phyloP scores from a whole-genome alignment of 2,329 filamentous ascomycete species.

The Colletotrichum graminicola region DNA sequence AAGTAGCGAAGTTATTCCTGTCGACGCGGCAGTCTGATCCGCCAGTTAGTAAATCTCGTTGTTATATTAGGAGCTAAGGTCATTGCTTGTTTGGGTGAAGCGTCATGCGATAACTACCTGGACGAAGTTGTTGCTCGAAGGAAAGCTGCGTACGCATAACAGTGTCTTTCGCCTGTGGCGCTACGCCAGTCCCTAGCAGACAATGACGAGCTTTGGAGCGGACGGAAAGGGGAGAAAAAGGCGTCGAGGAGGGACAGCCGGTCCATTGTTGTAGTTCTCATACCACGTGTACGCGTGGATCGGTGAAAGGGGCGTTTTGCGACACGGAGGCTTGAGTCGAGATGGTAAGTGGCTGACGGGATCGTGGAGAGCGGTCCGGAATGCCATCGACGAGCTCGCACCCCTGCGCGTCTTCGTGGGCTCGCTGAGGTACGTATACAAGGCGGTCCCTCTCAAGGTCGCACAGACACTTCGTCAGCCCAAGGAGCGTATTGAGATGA shows the following conservation, averaged over 20 bases:
- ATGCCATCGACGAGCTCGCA: slow-evolving; percentile 27
- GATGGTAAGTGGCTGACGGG: slow-evolving; percentile 7
- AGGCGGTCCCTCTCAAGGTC: too few relatives aligned
- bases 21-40: slow-evolving; percentile 11
- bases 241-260: slow-evolving; percentile 12
- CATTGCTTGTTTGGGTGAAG: slow-evolving; percentile 32
- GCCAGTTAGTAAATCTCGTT: background rate
- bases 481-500: background rate
- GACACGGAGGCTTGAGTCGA: slow-evolving; percentile 21
- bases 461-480: too few relatives aligned
- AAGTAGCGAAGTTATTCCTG: slow-evolving; percentile 17
- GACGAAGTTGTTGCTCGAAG: slow-evolving; percentile 16
- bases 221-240: slow-evolving; percentile 20
- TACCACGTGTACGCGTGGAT: slow-evolving; percentile 30
- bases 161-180: slow-evolving; percentile 25
- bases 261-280: slow-evolving; percentile 19
- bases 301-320: slow-evolving; percentile 28
- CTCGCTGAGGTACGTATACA: background rate
- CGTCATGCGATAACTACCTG: slow-evolving; percentile 20
- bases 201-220: slow-evolving; percentile 14
- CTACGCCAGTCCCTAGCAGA: slow-evolving; percentile 25
- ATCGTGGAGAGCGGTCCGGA: slow-evolving; percentile 37
- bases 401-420: background rate
- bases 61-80: background rate
- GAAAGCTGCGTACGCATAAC: slow-evolving; percentile 15